Percentiles rank a stretch among this genome's conserved stretches.
These are phyloP conservation scores for Picochlorum sp. DNA, from an alignment of 139 green algal species.

Conservation along the genomic window DNA sequence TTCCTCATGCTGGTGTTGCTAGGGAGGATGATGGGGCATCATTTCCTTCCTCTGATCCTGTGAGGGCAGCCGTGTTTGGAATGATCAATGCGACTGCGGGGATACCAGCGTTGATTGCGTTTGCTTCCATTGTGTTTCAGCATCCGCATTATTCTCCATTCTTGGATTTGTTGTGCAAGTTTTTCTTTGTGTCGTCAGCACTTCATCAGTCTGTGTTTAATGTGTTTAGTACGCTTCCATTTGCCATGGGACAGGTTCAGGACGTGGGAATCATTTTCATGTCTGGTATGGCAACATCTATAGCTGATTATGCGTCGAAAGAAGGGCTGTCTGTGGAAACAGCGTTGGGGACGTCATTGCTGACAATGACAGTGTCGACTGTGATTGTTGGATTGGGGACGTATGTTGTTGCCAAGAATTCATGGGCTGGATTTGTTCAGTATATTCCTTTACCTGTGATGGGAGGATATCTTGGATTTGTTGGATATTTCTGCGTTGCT, in stretches of 20 bases:
- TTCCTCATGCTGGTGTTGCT: neutral
- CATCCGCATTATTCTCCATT: conserved; percentile 28
- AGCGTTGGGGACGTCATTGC: conserved; percentile 49
- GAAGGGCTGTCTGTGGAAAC: conserved; percentile 16
- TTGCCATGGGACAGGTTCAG: conserved; percentile 55
- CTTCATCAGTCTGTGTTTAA: conserved; percentile 63
- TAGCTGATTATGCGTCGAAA: conserved; percentile 30
- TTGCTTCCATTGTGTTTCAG: conserved; percentile 58
- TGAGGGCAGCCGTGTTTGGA: conserved; percentile 25
- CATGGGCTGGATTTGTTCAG: conserved; percentile 54
- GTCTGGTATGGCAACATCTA: conserved; percentile 53
- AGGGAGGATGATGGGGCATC: neutral
- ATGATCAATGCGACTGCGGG: conserved; percentile 50
- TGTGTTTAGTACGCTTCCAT: conserved; percentile 43
- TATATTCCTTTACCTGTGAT: conserved; percentile 68
- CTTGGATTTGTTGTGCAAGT: conserved; percentile 43
- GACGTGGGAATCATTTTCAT: conserved; percentile 59
- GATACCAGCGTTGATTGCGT: conserved; percentile 65
- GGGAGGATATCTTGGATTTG: conserved; percentile 57
- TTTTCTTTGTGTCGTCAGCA: conserved; percentile 47
- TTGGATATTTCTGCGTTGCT: conserved; percentile 60
- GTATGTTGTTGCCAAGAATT: conserved; percentile 35
- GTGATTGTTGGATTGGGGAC: conserved; percentile 46
- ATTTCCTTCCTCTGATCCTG: neutral
- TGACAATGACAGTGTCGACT: conserved; percentile 51